Evolutionary conservation across 148 eudicot genomes (phyloP).

Genomic region (Mesembryanthemum crystallinum): DNA sequence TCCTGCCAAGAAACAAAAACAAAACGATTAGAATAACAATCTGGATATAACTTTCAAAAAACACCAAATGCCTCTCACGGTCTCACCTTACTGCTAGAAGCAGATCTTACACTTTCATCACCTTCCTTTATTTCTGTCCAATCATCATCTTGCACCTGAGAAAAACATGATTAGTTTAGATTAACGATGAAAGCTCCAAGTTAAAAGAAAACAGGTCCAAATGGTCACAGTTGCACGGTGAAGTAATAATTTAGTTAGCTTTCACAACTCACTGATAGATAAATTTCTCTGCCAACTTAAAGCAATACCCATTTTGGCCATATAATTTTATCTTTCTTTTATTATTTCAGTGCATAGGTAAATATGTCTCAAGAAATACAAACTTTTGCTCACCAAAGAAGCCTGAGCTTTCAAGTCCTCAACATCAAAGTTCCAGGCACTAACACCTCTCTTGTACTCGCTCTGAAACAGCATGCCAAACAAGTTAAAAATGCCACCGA

Average conservation of each 20-base stretch:
- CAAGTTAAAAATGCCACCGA: not conserved
- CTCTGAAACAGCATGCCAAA: conserved; percentile 47
- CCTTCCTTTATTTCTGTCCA: conserved; percentile 61
- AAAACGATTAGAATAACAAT: conserved; percentile 5
- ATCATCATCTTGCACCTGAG: conserved; percentile 82
- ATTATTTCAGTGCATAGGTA: not conserved
- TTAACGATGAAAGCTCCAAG: not conserved
- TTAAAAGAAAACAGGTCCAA: conserved; percentile 6
- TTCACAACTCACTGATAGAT: not conserved
- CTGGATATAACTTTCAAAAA: not conserved
- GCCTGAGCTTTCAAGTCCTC: conserved; percentile 92
- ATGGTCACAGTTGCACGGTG: conserved; percentile 14
- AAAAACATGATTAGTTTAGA: conserved; percentile 11
- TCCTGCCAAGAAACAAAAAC: conserved; percentile 39
- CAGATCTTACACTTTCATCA: conserved; percentile 46
- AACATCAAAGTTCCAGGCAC: conserved; percentile 98
- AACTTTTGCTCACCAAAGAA: conserved; percentile 57
- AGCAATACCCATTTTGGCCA: not conserved
- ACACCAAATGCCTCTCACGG: not conserved
- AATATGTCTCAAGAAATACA: not conserved
- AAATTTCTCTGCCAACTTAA: not conserved
- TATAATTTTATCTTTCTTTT: not conserved
- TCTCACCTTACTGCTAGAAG: conserved; percentile 49
- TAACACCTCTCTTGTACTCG: conserved; percentile 97
- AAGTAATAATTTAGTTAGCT: not conserved